Conservation (phyloP, 345 rosid species). For the Eucalyptus sp. region DNA sequence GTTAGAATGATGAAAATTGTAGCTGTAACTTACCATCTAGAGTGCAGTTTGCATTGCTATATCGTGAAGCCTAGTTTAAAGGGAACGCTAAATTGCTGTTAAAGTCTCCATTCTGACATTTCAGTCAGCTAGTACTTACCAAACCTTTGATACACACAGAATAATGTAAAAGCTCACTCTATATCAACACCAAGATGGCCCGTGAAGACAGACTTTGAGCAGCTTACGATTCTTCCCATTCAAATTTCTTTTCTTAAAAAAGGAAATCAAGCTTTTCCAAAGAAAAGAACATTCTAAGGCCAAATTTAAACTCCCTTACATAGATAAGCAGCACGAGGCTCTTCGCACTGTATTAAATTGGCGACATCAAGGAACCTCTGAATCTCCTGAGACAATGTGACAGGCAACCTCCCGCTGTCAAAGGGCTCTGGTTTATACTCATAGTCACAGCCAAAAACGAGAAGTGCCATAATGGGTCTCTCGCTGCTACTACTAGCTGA, state of each 20-base stretch:
- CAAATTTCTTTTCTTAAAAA: not conserved
- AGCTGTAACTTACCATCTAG: not conserved
- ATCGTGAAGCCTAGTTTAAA: not conserved
- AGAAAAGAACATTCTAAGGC: not conserved
- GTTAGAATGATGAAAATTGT: not conserved
- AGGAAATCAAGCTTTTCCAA: not conserved
- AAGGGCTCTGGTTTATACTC: slow-evolving; percentile 47
- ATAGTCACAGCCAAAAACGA: not conserved
- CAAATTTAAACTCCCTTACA: slow-evolving; percentile 14
- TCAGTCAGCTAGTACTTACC: not conserved
- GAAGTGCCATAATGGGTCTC: not conserved
- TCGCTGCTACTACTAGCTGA: not conserved
- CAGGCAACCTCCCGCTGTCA: slow-evolving; percentile 79
- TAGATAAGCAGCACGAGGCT: slow-evolving; percentile 81
- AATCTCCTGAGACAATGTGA: slow-evolving; percentile 57
- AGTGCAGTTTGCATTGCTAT: not conserved
- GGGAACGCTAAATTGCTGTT: not conserved
- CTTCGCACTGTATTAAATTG: slow-evolving; percentile 48
- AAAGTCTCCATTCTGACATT: not conserved
- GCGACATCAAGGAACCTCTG: slow-evolving; percentile 86
- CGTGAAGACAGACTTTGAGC: not conserved
- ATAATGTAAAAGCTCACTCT: not conserved
- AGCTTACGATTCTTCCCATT: not conserved
- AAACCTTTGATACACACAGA: not conserved
- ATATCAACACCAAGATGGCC: not conserved